Conservation (phyloP, 2,329 filamentous ascomycete species). For the Knufia fluminis region DNA sequence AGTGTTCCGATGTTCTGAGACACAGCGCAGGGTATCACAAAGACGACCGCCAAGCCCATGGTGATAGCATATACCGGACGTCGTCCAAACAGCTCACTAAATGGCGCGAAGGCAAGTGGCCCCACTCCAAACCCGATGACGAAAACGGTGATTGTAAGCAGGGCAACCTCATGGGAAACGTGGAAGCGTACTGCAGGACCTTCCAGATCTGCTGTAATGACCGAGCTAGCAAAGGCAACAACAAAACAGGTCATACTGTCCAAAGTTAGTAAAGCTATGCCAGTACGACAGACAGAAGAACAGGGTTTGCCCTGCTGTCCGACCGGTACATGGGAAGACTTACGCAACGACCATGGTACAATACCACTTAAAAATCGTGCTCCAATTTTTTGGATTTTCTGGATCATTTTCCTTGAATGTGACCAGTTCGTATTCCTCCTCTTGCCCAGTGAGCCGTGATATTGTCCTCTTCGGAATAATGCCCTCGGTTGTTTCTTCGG, state of each 20-base stretch:
- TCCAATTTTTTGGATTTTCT: constrained; percentile 69
- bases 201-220: constrained; percentile 67
- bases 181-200: constrained; percentile 56
- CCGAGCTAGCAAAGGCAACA: constrained; percentile 60
- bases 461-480: constrained; percentile 48
- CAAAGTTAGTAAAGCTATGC: too few relatives aligned
- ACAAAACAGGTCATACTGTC: constrained; percentile 64
- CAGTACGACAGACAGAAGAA: too few relatives aligned
- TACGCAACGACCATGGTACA: constrained; percentile 75
- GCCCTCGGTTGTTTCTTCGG: constrained; percentile 51
- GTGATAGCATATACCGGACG: constrained; percentile 62
- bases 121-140: constrained; percentile 75
- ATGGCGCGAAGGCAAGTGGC: constrained; percentile 69
- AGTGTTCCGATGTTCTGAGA: constrained; percentile 39
- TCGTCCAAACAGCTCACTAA: constrained; percentile 67
- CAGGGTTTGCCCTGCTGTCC: too few relatives aligned
- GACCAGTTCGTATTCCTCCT: constrained; percentile 53
- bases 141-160: constrained; percentile 66
- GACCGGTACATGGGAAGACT: too few relatives aligned
- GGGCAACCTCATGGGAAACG: constrained; percentile 61
- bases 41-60: constrained; percentile 61
- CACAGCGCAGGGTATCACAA: constrained; percentile 71
- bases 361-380: constrained; percentile 68
- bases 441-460: constrained; percentile 46
- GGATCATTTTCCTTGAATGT: constrained; percentile 51